These are phyloP conservation scores for Claviceps sp. DNA, from an alignment of 2,329 filamentous ascomycete genomes.

Conservation along the genomic window DNA sequence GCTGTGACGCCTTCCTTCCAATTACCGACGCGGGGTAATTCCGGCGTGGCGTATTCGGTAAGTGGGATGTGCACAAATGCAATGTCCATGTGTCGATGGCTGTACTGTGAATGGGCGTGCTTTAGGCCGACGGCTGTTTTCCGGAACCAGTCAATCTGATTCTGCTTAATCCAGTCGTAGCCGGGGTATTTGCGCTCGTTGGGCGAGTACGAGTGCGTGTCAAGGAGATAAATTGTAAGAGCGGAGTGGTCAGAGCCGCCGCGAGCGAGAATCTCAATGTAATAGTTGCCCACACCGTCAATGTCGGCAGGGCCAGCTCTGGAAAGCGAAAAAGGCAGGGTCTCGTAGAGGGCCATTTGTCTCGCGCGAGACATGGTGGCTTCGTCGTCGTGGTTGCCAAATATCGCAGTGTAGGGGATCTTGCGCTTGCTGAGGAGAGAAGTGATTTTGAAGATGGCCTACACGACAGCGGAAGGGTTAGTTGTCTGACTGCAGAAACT, in stretches of 20 bases:
- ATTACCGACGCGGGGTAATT: slow-evolving; percentile 48
- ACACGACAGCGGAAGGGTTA: not conserved
- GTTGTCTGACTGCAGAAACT: not conserved
- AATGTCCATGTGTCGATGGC: slow-evolving; percentile 85
- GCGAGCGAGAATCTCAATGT: slow-evolving; percentile 75
- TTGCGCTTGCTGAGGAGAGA: slow-evolving; percentile 72
- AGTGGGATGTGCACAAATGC: slow-evolving; percentile 96
- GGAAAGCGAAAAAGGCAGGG: slow-evolving; percentile 82
- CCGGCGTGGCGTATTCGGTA: slow-evolving; percentile 63
- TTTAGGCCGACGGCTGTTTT: slow-evolving; percentile 61
- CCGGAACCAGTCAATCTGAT: slow-evolving; percentile 90
- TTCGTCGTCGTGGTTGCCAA: slow-evolving; percentile 97
- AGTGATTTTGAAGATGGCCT: slow-evolving; percentile 88
- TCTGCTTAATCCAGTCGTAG: slow-evolving; percentile 94
- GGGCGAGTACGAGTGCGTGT: slow-evolving; percentile 84
- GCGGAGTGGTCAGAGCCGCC: slow-evolving; percentile 74
- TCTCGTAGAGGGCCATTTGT: slow-evolving; percentile 78
- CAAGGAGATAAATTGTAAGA: slow-evolving; percentile 85
- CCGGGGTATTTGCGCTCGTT: slow-evolving; percentile 80
- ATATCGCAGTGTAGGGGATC: slow-evolving; percentile 86
- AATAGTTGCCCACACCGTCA: slow-evolving; percentile 90
- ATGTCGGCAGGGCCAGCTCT: slow-evolving; percentile 68
- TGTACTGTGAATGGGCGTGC: slow-evolving; percentile 69
- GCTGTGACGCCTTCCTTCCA: slow-evolving; percentile 80
- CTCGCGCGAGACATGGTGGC: slow-evolving; percentile 60